Evolutionary conservation across 371 early-diverging fungal species (phyloP), one percentile per base, ranked within the genome.

Genomic region (Ordospora colligata): DNA sequence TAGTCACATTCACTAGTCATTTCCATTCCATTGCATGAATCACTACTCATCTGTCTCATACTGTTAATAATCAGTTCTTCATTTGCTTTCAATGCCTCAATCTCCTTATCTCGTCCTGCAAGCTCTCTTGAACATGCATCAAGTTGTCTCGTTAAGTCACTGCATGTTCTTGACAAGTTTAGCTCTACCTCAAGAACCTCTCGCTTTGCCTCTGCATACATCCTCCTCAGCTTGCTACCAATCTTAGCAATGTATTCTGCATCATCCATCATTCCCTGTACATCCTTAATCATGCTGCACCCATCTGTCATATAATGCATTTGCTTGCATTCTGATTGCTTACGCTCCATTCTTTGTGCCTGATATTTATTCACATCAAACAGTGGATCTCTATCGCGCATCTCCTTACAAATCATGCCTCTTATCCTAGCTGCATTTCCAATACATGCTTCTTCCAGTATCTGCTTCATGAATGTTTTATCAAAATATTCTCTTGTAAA

Each of bases 401-500:
- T 27, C 23, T 58, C 58, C 37, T 14, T 12, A 25, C 58, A 58
- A 37, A 58, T 32, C 17, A 14, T 37, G 14, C n/a, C 17, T 14
- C 40, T 58, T 6, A 40, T 40, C 37, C 37, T 37, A 11, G 27
- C 43, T 12, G 45, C 9, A 32, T 71, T 37, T 8, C 49, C 62
- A 8, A n/a, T 12, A 25, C 47, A 62, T n/a, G 46, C n/a, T 21
- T 71, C 52, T 46, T 27, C 32, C 14, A 44, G 43, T 14, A 71
- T 23, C 17, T 27, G 14, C 42, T 25, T 71, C 10, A 71, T 17
- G 45, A 62, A 22, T 44, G 14, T 22, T 21, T 62, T 62, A 43
- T 62, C 42, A 7, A 71, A 54, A 47, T 58, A 71, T 22, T 62
- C 62, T 14, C 47, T 62, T 23, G 17, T 27, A 4, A 71, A 14